phyloP scores from a whole-genome alignment of 768 basidiomycete genomes.

The Aureoboletus auriporus region DNA sequence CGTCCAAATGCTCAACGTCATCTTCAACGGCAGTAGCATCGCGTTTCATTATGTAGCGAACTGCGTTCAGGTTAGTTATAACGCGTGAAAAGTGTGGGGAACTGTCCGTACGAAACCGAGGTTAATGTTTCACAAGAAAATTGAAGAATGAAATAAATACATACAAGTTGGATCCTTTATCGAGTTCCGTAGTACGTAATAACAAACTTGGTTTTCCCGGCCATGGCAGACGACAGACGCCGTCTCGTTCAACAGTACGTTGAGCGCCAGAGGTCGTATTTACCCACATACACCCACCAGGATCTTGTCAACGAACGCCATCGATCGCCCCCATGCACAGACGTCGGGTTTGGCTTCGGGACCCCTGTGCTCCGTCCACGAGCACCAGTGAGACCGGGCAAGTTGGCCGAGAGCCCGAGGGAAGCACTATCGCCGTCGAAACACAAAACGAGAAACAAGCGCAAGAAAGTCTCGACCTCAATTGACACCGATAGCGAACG shows the following conservation, averaged over 20 bases:
- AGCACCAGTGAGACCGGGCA: slow-evolving; percentile 7
- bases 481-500: slow-evolving; percentile 33
- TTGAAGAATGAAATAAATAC: background rate
- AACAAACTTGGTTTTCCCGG: background rate
- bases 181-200: background rate
- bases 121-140: slow-evolving; percentile 4
- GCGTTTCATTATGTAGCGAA: slow-evolving; percentile 20
- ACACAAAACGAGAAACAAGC: slow-evolving; percentile 26
- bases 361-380: slow-evolving; percentile 58
- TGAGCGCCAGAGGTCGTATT: slow-evolving; percentile 43
- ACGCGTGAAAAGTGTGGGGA: background rate
- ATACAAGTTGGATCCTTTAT: background rate
- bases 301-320: slow-evolving; percentile 24
- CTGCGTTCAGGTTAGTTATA: background rate
- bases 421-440: background rate
- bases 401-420: background rate
- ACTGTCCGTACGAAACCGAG: background rate
- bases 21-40: slow-evolving; percentile 6
- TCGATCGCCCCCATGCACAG: slow-evolving; percentile 2
- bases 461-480: slow-evolving; percentile 12
- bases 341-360: slow-evolving; percentile 38
- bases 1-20: background rate
- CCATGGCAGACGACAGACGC: slow-evolving; percentile 33
- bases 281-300: slow-evolving; percentile 41
- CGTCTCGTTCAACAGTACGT: slow-evolving; percentile 46